Conservation (phyloP, 139 green algal genomes). For the Chlorella sp. region DNA sequence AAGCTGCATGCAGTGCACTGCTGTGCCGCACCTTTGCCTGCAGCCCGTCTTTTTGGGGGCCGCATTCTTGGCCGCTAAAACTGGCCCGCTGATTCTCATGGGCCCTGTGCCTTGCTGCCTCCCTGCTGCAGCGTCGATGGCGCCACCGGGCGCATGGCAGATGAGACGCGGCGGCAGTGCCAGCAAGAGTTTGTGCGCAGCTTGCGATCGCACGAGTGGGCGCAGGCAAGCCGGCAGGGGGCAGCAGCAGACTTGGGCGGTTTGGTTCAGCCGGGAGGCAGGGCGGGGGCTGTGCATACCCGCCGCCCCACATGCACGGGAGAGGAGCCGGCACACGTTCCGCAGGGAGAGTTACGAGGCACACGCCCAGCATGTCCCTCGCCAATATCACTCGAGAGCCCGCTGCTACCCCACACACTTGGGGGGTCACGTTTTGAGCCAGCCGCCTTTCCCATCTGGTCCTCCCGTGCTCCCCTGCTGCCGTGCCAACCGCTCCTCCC, state of each 20-base stretch:
- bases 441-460: no score
- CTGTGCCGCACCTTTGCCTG: not conserved
- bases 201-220: slow-evolving; percentile 26
- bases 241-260: no score
- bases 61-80: no score
- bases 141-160: not conserved
- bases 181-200: slow-evolving; percentile 18
- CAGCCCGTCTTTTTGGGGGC: no score
- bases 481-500: not conserved
- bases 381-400: no score
- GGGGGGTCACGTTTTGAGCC: no score
- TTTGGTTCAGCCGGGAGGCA: not conserved
- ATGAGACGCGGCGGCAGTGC: slow-evolving; percentile 23
- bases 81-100: no score
- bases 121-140: not conserved
- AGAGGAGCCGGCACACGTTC: no score
- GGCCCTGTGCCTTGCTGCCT: not conserved
- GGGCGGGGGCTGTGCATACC: not conserved
- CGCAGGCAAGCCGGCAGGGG: not conserved
- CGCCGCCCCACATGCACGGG: not conserved
- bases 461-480: not conserved
- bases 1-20: not conserved
- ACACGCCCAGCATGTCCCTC: no score
- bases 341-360: no score
- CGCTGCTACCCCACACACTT: no score